Base-by-base conservation (phyloP, 2,329 filamentous ascomycete species). In the Fusarium pseudocircinatum region DNA sequence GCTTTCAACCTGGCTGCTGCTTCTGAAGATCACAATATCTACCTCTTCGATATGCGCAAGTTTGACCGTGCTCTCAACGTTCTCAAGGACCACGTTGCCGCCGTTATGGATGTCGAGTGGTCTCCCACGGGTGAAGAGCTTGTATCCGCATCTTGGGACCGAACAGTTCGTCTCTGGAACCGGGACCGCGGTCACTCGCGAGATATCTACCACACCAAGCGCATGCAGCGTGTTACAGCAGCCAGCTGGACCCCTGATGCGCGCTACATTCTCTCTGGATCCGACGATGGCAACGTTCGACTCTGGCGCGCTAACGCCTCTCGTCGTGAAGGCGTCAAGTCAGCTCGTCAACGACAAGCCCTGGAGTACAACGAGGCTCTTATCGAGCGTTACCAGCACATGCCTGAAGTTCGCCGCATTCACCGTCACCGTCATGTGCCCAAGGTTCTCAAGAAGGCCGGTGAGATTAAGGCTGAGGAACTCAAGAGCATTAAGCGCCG, bases 21-120 rank as follows among this genome's bases (percentile, higher is more conserved):
- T 18, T 97, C 93, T 76, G 96, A 99, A 85, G 96, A 98, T 79
- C 96, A 98, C 84, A 97, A 97, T 82, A 88, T 93, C 74, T 86
- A 86, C 73, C 89, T 98, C 69, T 99, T 99, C 79, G 96, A 99
- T 82, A 97, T 97, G 90, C 90, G 96, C 76, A 96, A 94, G 80
- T 92, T 97, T 81, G 91, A 94, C 75, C 91, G 94, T 70, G 94
- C 96, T 1, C 85, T 97, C 69, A 98, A 98, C 80, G 91, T 98
- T 14, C 87, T 97, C 60, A 96, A 96, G 82, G 94, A 96, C 77
- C 94, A 97, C 80, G 95, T 97, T 54, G 87, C 88, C 52, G 96
- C 96, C 26, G 95, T 98, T 30, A 98, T 98, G 94, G 95, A 97
- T 81, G 92, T 99, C 44, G 94, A 98, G 79, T 99, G 96, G 83